Percentiles rank a stretch among this genome's conserved stretches.
Evolutionary conservation across 1,284 basidiomycete species (phyloP).

Genomic region (Cryptococcus sp.): DNA sequence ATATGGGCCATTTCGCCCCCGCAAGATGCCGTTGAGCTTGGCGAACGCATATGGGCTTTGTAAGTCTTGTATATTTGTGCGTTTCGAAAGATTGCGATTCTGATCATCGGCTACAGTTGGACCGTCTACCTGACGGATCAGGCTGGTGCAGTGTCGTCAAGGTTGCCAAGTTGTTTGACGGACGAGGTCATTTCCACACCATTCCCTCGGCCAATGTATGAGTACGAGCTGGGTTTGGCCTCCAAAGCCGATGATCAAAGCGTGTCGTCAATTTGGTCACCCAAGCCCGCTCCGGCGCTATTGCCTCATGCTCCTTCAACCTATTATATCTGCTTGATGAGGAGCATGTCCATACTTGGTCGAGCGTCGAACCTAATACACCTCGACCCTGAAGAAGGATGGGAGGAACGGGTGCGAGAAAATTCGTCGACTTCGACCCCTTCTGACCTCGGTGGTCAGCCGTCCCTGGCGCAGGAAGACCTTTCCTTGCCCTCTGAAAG

Average conservation of each 20-base stretch:
- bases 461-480: too few relatives aligned
- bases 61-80: conserved; percentile 19
- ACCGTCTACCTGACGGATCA: conserved; percentile 37
- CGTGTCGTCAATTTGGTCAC: conserved; percentile 24
- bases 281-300: conserved; percentile 7
- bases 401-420: conserved; percentile 13
- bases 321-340: conserved; percentile 29
- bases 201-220: conserved; percentile 40
- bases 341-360: conserved; percentile 35
- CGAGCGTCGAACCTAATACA: conserved; percentile 44
- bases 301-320: conserved; percentile 27
- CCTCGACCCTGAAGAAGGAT: conserved; percentile 35
- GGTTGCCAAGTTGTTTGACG: conserved; percentile 34
- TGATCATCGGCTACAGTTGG: conserved; percentile 29
- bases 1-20: conserved; percentile 35
- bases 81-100: background rate
- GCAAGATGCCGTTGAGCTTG: conserved; percentile 39
- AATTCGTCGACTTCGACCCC: conserved; percentile 4
- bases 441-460: background rate
- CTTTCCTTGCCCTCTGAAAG: background rate
- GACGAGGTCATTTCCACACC: conserved; percentile 42
- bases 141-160: conserved; percentile 32
- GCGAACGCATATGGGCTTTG: conserved; percentile 47
- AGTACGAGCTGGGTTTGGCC: conserved; percentile 46
- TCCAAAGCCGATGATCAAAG: conserved; percentile 32